Conservation (phyloP, 2,329 filamentous ascomycete species). For the Orbilia brochopaga region DNA sequence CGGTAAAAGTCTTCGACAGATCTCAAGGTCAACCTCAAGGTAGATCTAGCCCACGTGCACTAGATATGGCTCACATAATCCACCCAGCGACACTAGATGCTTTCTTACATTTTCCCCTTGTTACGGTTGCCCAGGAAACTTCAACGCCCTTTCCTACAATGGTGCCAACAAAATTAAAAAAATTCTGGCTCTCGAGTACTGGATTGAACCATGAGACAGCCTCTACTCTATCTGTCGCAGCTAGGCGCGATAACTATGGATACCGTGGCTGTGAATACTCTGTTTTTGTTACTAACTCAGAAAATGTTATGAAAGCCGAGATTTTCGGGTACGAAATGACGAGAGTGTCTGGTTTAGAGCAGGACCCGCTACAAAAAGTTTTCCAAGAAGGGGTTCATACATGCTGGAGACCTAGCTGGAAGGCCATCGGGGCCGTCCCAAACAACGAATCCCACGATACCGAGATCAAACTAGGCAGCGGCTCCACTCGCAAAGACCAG, state of each 20-base stretch:
- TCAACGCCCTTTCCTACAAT: constrained; percentile 8
- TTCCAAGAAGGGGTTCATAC: constrained; percentile 7
- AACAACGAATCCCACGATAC: neutral
- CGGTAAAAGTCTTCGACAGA: constrained; percentile 6
- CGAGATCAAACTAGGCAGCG: too few relatives aligned
- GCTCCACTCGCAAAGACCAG: neutral
- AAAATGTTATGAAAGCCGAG: constrained; percentile 1
- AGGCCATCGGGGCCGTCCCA: neutral
- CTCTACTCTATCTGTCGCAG: neutral
- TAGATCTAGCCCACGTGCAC: neutral
- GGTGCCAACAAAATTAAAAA: constrained; percentile 11
- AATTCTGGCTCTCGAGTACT: constrained; percentile 15
- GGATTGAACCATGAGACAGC: constrained; percentile 8
- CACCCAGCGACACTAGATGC: constrained; percentile 62
- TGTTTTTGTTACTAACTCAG: constrained; percentile 6
- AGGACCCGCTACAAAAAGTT: neutral
- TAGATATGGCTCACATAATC: constrained; percentile 60
- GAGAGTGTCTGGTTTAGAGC: constrained; percentile 12
- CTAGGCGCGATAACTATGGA: constrained; percentile 11
- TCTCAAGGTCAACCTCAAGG: neutral
- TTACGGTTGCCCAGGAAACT: constrained; percentile 52
- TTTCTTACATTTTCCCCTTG: constrained; percentile 58
- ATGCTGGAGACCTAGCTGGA: constrained; percentile 15
- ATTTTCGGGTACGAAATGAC: constrained; percentile 18
- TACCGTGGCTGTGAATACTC: constrained; percentile 22